Conservation (phyloP, 2,329 filamentous ascomycete genomes). For the Colletotrichum sidae region DNA sequence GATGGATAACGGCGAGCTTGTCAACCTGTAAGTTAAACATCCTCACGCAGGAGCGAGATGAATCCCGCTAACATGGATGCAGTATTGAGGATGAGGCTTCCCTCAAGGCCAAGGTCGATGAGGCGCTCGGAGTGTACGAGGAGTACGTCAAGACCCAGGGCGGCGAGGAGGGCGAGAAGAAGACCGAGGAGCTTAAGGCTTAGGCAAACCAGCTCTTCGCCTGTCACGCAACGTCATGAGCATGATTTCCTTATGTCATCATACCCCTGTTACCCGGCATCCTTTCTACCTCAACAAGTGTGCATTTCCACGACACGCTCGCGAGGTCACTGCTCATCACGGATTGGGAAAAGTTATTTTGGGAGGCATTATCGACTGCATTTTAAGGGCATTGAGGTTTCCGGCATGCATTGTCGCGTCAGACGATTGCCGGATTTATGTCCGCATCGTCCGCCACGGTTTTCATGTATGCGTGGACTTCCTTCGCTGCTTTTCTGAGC, state of each 20-base stretch:
- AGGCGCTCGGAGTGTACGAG: slow-evolving; percentile 96
- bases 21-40: slow-evolving; percentile 84
- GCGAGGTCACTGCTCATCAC: slow-evolving; percentile 36
- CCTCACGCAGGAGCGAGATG: background rate
- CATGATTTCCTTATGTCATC: slow-evolving; percentile 39
- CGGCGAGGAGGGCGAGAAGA: slow-evolving; percentile 63
- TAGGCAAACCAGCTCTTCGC: slow-evolving; percentile 41
- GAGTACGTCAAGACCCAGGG: slow-evolving; percentile 95
- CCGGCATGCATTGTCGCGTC: slow-evolving; percentile 30
- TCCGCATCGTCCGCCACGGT: slow-evolving; percentile 15
- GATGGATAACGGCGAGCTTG: slow-evolving; percentile 96
- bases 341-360: slow-evolving; percentile 39
- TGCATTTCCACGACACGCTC: slow-evolving; percentile 31
- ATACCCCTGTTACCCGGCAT: slow-evolving; percentile 39
- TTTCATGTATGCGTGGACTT: slow-evolving; percentile 37
- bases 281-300: slow-evolving; percentile 33
- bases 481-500: slow-evolving; percentile 43
- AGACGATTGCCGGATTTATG: slow-evolving; percentile 22
- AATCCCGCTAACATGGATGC: slow-evolving; percentile 40
- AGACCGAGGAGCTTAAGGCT: slow-evolving; percentile 58
- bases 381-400: slow-evolving; percentile 35
- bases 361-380: slow-evolving; percentile 38
- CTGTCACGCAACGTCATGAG: slow-evolving; percentile 36
- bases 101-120: slow-evolving; percentile 94
- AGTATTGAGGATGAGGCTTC: slow-evolving; percentile 91